Base-by-base conservation (phyloP, 495 filamentous ascomycete genomes). In the Terfezia claveryi region DNA sequence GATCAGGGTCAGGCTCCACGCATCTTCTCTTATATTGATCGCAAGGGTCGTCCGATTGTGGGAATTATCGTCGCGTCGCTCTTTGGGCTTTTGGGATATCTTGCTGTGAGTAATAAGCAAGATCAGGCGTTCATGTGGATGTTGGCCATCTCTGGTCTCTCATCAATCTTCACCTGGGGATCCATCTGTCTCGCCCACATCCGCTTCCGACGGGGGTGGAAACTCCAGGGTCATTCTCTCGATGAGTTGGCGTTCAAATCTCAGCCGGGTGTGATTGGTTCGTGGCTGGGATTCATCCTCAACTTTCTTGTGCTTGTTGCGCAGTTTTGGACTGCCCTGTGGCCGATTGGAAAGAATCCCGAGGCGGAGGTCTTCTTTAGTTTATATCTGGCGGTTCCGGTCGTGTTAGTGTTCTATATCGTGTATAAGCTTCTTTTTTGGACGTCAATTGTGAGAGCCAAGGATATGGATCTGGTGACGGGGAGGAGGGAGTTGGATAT, bases 281-380 rank as follows among this genome's bases (percentile, higher is more conserved):
- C 85, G 1, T 95, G 81, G 77, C 55, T 94, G 27, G 91, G 91
- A 10, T 75, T 95, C 57, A 57, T 69, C 36, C 79, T 93, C 67
- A 94, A 94, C 66, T 54, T 72, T 27, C 70, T 93, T 10, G 80
- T 98, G n/a, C 74, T 96, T 20, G 62, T 89, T 50, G 89, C 84
- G 8, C 88, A 96, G 64, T 93, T 96, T 72, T 96, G 91, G 91
- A 82, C 80, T 32, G 87, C 82, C 36, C 81, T 85, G 14, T 84
- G 81, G 57, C 91, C 91, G 1, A 71, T 91, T 23, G 81, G 76
- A 6, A 37, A 72, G 0, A 27, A 44, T 0, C 70, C 71, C 2
- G 64, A 75, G 27, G 75, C 72, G 0, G 58, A 78, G 57, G 76
- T 69, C 55, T 94, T 89, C 69, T 95, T 95, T 68, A 60, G 65